These are phyloP conservation scores for Tetragonia tetragonoides DNA, from an alignment of 148 eudicot genomes.

Conservation along the genomic window DNA sequence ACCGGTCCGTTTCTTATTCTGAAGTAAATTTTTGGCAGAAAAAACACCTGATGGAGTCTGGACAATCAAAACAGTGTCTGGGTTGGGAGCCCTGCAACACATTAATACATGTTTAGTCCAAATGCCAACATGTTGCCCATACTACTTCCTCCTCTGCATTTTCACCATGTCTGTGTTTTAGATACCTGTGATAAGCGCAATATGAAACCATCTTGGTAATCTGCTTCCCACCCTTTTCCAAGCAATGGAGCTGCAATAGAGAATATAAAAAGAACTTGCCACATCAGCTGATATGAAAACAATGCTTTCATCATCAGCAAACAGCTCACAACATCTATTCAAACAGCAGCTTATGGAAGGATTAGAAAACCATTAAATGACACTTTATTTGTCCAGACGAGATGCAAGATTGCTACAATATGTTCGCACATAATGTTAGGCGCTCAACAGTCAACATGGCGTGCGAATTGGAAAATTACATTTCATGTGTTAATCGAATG, in stretches of 20 bases:
- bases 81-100: slow-evolving; percentile 85
- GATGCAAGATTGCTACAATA: background rate
- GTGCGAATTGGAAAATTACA: background rate
- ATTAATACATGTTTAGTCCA: slow-evolving; percentile 16
- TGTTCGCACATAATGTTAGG: background rate
- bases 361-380: background rate
- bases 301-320: background rate
- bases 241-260: slow-evolving; percentile 69
- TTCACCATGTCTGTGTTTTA: background rate
- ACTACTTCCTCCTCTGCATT: background rate
- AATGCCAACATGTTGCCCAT: slow-evolving; percentile 6
- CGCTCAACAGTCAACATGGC: background rate
- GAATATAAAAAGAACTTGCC: background rate
- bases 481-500: background rate
- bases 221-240: slow-evolving; percentile 90
- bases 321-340: background rate
- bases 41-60: slow-evolving; percentile 80
- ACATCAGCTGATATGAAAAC: slow-evolving; percentile 10
- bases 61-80: slow-evolving; percentile 82
- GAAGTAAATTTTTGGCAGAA: slow-evolving; percentile 77
- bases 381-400: background rate
- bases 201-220: slow-evolving; percentile 90
- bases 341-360: slow-evolving; percentile 7
- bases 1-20: slow-evolving; percentile 57
- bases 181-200: slow-evolving; percentile 93